phyloP scores from a whole-genome alignment of 2,329 filamentous ascomycete genomes.

The Reticulascus tulasneorum region DNA sequence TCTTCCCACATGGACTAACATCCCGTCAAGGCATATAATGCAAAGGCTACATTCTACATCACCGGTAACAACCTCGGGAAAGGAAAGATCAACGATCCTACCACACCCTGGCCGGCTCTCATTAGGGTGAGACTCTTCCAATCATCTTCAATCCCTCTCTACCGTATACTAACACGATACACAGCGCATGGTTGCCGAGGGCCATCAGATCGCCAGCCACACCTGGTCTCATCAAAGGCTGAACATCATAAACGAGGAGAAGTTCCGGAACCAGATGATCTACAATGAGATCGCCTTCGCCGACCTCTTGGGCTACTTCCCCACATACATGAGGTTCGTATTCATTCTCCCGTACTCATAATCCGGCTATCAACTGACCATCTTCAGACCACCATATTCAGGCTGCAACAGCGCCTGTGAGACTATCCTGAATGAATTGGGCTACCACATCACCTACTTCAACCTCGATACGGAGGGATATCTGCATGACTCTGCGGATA shows the following conservation, averaged over 20 bases:
- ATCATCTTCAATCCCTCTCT: conserved; percentile 1
- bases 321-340: conserved; percentile 44
- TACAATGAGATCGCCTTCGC: conserved; percentile 52
- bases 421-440: conserved; percentile 20
- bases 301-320: conserved; percentile 52
- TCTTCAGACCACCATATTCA: conserved; percentile 33
- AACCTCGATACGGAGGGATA: conserved; percentile 32
- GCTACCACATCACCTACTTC: conserved; percentile 33
- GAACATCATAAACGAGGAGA: conserved; percentile 9
- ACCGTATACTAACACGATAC: not conserved
- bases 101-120: conserved; percentile 29
- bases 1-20: not conserved
- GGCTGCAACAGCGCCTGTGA: conserved; percentile 30
- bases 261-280: conserved; percentile 41
- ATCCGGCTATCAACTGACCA: not conserved
- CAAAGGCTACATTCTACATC: conserved; percentile 64
- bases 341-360: not conserved
- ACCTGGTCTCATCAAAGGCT: conserved; percentile 44
- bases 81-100: conserved; percentile 45
- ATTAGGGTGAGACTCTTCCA: conserved; percentile 25
- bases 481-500: conserved; percentile 21
- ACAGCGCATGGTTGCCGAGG: conserved; percentile 44
- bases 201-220: conserved; percentile 59
- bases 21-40: conserved; percentile 41
- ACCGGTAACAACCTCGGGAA: conserved; percentile 38